phyloP scores from a whole-genome alignment of 1,284 basidiomycete genomes.

The Pyrrhoderma lamaoense region DNA sequence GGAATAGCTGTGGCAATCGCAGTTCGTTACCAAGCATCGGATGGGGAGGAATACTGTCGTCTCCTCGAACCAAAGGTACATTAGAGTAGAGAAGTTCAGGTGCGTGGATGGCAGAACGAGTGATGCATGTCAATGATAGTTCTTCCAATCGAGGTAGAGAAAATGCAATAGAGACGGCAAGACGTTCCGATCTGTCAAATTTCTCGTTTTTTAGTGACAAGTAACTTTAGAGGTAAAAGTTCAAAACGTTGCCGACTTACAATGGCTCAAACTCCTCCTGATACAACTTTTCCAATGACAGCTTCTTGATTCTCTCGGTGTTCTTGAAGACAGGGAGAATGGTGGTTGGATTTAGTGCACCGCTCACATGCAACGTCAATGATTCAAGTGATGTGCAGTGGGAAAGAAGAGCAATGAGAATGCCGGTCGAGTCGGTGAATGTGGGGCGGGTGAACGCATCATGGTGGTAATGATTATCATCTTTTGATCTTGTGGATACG shows the following conservation, averaged over 20 bases:
- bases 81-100: constrained; percentile 47
- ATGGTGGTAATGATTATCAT: not conserved
- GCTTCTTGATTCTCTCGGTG: constrained; percentile 36
- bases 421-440: constrained; percentile 30
- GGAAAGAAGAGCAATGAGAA: constrained; percentile 42
- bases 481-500: constrained; percentile 39
- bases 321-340: constrained; percentile 47
- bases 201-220: not conserved
- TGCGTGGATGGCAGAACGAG: constrained; percentile 55
- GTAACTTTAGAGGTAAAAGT: not conserved
- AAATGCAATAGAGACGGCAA: constrained; percentile 62
- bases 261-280: constrained; percentile 47
- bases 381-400: constrained; percentile 41
- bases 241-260: constrained; percentile 36
- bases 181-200: constrained; percentile 52
- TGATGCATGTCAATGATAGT: constrained; percentile 54
- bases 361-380: constrained; percentile 46
- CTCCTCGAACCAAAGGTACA: constrained; percentile 50
- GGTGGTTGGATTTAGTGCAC: constrained; percentile 39
- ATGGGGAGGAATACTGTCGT: constrained; percentile 49
- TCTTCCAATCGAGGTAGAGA: constrained; percentile 47
- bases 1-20: constrained; percentile 55
- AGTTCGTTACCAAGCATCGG: constrained; percentile 49
- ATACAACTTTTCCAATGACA: constrained; percentile 51
- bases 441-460: constrained; percentile 11